A percentile compares a stretch with the other conserved stretches of the same genome.
phyloP scores from a whole-genome alignment of 805 yeast species.

The Lipomyces kockii region DNA sequence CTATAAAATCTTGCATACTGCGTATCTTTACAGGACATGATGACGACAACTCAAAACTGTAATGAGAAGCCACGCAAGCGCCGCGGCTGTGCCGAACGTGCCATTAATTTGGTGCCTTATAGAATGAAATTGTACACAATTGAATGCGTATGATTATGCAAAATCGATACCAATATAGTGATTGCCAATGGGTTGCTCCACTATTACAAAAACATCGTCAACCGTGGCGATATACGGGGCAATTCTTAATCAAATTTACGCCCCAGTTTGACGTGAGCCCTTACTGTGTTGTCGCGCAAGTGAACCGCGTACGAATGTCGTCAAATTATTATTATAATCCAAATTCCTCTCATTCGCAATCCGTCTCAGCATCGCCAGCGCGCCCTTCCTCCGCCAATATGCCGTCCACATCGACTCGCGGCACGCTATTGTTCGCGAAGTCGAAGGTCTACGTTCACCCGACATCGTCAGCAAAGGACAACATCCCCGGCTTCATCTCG shows the following conservation, averaged over 20 bases:
- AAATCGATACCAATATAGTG: not conserved
- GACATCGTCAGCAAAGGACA: conserved; percentile 70
- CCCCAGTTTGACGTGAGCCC: not conserved
- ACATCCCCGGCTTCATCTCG: conserved; percentile 76
- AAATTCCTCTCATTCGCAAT: conserved; percentile 6
- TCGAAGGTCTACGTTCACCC: conserved; percentile 79
- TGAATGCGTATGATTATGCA: not conserved
- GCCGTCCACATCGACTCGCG: conserved; percentile 13
- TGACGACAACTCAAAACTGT: not conserved
- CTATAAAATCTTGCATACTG: not conserved
- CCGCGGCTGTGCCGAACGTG: not conserved
- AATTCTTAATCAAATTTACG: not conserved
- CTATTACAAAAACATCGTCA: not conserved
- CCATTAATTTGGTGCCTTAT: not conserved
- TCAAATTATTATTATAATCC: not conserved
- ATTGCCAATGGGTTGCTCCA: not conserved
- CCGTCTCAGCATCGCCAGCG: not conserved
- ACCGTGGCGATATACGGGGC: not conserved
- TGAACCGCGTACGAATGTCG: not conserved
- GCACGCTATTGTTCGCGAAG: conserved; percentile 47
- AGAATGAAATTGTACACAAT: not conserved
- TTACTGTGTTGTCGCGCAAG: not conserved
- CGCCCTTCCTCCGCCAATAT: conserved; percentile 9
- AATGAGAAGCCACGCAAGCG: not conserved
- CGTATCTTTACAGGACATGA: not conserved